These are phyloP conservation scores for Paulownia fortunei DNA, from an alignment of 257 asterid genomes.

Conservation along the genomic window DNA sequence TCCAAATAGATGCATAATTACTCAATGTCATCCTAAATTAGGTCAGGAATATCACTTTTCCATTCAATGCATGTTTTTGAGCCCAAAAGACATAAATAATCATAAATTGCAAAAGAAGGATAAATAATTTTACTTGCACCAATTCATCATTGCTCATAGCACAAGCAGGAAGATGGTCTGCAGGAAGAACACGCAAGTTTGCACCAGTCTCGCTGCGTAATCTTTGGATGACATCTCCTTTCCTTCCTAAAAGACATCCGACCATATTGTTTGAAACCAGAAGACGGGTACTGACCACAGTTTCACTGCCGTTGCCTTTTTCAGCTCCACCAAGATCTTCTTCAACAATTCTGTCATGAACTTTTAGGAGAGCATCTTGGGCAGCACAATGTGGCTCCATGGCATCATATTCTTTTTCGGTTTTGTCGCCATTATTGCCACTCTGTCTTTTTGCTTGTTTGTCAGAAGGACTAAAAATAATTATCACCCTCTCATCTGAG, in stretches of 20 bases:
- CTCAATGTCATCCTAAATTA: slow-evolving; percentile 15
- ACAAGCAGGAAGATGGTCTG: slow-evolving; percentile 71
- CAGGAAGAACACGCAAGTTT: slow-evolving; percentile 73
- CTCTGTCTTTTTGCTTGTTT: slow-evolving; percentile 48
- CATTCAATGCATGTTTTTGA: slow-evolving; percentile 14
- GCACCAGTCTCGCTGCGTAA: slow-evolving; percentile 84
- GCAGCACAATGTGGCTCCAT: slow-evolving; percentile 78
- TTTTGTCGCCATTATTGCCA: slow-evolving; percentile 31
- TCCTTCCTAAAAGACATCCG: slow-evolving; percentile 81
- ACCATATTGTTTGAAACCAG: slow-evolving; percentile 65
- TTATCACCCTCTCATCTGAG: slow-evolving; percentile 77
- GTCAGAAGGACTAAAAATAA: slow-evolving; percentile 63
- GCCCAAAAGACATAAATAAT: slow-evolving; percentile 10
- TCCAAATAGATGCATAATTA: slow-evolving; percentile 12
- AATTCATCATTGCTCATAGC: slow-evolving; percentile 68
- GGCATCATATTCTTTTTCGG: slow-evolving; percentile 33
- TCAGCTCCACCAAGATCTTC: slow-evolving; percentile 59
- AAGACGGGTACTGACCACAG: slow-evolving; percentile 69
- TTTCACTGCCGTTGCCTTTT: slow-evolving; percentile 47
- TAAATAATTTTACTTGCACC: slow-evolving; percentile 63
- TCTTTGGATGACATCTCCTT: slow-evolving; percentile 87
- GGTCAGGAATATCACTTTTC: background rate
- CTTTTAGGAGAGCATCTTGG: slow-evolving; percentile 82
- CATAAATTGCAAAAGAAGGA: slow-evolving; percentile 28
- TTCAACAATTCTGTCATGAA: slow-evolving; percentile 73